phyloP scores from a whole-genome alignment of 2,329 filamentous ascomycete species.

The Teratosphaeria nubilosa region DNA sequence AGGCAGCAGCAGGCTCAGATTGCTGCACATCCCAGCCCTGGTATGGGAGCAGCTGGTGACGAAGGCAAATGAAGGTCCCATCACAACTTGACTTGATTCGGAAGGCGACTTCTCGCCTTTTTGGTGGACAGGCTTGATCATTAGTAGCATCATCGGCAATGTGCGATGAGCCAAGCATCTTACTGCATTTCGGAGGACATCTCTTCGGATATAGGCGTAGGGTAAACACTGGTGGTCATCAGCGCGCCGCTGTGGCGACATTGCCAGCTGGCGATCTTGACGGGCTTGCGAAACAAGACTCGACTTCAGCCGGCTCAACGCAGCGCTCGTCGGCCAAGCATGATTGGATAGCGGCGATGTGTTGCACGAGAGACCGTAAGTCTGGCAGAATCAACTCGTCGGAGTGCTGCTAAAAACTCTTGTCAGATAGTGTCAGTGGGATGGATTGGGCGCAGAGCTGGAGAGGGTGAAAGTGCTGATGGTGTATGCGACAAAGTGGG shows the following conservation, averaged over 20 bases:
- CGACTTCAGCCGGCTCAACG: background rate
- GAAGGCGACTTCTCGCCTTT: background rate
- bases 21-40: slow-evolving; percentile 21
- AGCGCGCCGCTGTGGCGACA: background rate
- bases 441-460: background rate
- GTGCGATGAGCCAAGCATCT: background rate
- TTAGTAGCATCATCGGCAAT: background rate
- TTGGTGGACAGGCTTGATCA: background rate
- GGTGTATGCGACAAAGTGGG: background rate
- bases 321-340: background rate
- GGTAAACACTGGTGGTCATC: background rate
- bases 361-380: background rate
- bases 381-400: background rate
- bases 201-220: background rate
- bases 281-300: background rate
- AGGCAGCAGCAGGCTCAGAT: slow-evolving; percentile 21
- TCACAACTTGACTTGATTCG: background rate
- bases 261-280: background rate
- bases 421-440: background rate
- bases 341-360: background rate
- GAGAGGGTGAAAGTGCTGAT: background rate
- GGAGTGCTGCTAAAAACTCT: background rate
- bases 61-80: background rate
- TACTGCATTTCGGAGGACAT: background rate
- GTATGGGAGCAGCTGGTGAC: slow-evolving; percentile 7